Percentiles rank a stretch among this genome's conserved stretches.
These are phyloP conservation scores for Licmophora abbreviata DNA, from an alignment of 108 stramenopile species.

Conservation along the genomic window DNA sequence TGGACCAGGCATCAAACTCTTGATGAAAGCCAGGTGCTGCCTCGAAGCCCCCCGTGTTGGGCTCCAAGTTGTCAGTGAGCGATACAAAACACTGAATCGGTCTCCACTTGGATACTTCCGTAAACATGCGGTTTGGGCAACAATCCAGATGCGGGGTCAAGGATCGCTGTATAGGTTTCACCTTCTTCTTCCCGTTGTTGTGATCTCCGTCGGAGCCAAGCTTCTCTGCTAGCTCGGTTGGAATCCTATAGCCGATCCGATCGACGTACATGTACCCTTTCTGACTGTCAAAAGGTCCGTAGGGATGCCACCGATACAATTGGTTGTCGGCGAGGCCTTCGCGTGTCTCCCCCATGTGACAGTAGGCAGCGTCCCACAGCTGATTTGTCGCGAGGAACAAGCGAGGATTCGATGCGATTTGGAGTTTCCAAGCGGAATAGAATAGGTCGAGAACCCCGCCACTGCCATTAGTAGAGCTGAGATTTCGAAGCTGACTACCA, in stretches of 20 bases:
- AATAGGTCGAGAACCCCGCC: conserved; percentile 90
- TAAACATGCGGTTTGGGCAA: conserved; percentile 72
- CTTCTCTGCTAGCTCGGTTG: conserved; percentile 48
- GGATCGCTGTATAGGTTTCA: conserved; percentile 65
- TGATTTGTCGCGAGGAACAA: conserved; percentile 61
- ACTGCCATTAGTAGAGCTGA: conserved; percentile 75
- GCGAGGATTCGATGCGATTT: conserved; percentile 47
- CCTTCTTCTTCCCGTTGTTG: conserved; percentile 38
- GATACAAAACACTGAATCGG: conserved; percentile 92
- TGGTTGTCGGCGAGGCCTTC: conserved; percentile 12
- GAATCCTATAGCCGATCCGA: conserved; percentile 82
- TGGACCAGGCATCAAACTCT: conserved; percentile 70
- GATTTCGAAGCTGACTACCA: conserved; percentile 27
- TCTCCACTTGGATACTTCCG: conserved; percentile 66
- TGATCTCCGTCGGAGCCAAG: conserved; percentile 20
- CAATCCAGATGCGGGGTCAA: conserved; percentile 94
- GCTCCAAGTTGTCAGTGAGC: conserved; percentile 63
- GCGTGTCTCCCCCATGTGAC: conserved; percentile 38
- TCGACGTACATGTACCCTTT: conserved; percentile 81
- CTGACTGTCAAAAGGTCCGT: conserved; percentile 58
- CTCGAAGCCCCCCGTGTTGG: conserved; percentile 90
- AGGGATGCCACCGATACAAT: conserved; percentile 64
- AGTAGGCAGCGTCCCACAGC: conserved; percentile 76
- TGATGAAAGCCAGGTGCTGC: conserved; percentile 84
- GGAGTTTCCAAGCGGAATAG: conserved; percentile 79